Evolutionary conservation across 768 basidiomycete genomes (phyloP), one percentile per base, ranked within the genome.

Genomic region (Fistulinella prunicolor): DNA sequence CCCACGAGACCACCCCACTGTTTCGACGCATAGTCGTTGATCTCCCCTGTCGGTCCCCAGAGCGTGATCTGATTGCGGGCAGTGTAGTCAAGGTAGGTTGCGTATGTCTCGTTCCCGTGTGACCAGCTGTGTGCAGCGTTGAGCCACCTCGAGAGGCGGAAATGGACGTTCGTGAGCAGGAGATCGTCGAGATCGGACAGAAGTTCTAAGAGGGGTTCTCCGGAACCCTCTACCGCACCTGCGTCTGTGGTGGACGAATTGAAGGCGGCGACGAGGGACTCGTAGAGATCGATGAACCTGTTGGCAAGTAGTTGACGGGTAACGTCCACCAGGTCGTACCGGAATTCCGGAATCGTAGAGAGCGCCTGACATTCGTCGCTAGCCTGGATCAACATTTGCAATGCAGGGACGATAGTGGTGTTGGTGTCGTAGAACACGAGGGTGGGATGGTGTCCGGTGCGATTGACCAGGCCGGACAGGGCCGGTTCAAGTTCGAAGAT

Each of bases 331-430:
- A 69, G 58, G 59, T 74, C 73, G 53, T 68, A 67, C 30, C 44
- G 52, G 56, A 69, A 74, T 50, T 73, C 72, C 4, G 66, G 66
- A 5, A 63, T 50, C 2, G 50, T 3, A 7, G 22, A 3, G 19
- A 73, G 60, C 0, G 36, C 30, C n/a, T 49, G 13, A 38, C 49
- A 47, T 46, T 41, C n/a, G 14, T 50, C 3, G 54, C 61, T 38
- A 44, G 62, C 57, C 32, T 66, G 72, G 4, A 77, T 70, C 2
- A 97, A 69, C 3, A 89, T 91, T 45, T 81, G 78, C 30, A 95
- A 70, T 0, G 91, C 83, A 1, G 91, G 86, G 10, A 90, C 80
- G 36, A 94, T 77, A 6, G 88, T 87, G 1, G 60, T 57, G 57
- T 70, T 58, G 0, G 71, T 71, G 49, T 73, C 63, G 34, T 74